Conservation (phyloP, 768 basidiomycete species). For the Paxillus ammoniavirescens region DNA sequence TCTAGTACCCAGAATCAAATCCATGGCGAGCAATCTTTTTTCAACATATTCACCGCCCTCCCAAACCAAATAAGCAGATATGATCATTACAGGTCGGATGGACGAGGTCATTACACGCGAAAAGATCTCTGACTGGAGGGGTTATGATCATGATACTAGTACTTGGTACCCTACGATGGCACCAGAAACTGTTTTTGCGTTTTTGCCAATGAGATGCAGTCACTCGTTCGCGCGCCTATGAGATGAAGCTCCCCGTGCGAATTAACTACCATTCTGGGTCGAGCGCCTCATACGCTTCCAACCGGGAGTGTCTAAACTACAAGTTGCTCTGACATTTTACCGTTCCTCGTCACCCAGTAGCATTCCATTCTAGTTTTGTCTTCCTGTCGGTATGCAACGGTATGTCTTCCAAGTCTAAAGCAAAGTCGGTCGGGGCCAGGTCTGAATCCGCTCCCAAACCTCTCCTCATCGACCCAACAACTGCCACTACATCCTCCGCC, state of each 20-base stretch:
- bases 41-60: too few species aligned
- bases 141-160: too few species aligned
- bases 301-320: neutral
- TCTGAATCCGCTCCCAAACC: conserved; percentile 39
- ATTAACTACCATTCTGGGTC: neutral
- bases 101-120: too few species aligned
- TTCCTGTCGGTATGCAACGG: conserved; percentile 17
- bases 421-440: conserved; percentile 20
- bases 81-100: too few species aligned
- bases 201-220: too few species aligned
- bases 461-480: conserved; percentile 33
- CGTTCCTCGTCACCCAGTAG: neutral
- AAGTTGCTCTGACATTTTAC: neutral
- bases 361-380: conserved; percentile 2
- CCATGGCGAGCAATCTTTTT: too few species aligned
- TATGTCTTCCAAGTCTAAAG: conserved; percentile 14
- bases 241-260: neutral
- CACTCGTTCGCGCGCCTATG: too few species aligned
- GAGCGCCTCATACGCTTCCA: neutral
- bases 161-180: too few species aligned
- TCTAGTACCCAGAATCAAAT: too few species aligned
- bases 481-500: conserved; percentile 15
- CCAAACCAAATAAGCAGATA: too few species aligned
- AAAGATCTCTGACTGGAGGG: too few species aligned
- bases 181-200: too few species aligned